A percentile compares a stretch with the other conserved stretches of the same genome.
Conservation (phyloP, 257 asterid species). For the Galeopsis tetrahit region DNA sequence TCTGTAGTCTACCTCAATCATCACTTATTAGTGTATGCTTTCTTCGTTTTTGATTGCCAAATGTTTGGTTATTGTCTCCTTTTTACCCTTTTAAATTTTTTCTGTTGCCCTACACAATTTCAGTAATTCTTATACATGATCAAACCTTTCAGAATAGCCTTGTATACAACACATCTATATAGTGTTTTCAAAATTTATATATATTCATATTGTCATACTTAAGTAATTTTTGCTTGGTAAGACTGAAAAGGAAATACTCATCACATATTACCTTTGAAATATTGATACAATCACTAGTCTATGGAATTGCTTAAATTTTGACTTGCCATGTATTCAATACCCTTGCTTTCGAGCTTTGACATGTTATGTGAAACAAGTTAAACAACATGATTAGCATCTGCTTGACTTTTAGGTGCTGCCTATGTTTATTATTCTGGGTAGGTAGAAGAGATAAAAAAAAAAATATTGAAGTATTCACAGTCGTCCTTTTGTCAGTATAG, state of each 20-base stretch:
- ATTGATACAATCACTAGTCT: background rate
- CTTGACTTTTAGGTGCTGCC: background rate
- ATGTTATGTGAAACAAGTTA: background rate
- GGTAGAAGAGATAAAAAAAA: background rate
- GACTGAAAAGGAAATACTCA: conserved; percentile 18
- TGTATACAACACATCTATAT: background rate
- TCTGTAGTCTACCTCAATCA: conserved; percentile 9
- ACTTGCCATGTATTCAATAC: background rate
- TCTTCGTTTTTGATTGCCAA: conserved; percentile 9
- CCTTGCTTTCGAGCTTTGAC: conserved; percentile 20
- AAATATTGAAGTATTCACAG: conserved; percentile 2
- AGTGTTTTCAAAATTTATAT: conserved; percentile 1
- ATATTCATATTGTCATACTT: conserved; percentile 5
- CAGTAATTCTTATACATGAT: conserved; percentile 1
- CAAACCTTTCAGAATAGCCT: conserved; percentile 10
- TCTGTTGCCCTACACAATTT: background rate
- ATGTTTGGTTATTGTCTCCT: conserved; percentile 11
- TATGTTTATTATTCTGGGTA: background rate
- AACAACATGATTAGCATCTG: conserved; percentile 2
- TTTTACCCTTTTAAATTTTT: background rate
- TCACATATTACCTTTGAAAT: background rate
- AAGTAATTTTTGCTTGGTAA: background rate
- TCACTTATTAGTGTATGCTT: conserved; percentile 11
- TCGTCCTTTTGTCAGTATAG: conserved; percentile 10
- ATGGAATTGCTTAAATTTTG: background rate